Evolutionary conservation across 495 filamentous ascomycete species (phyloP), one percentile per base, ranked within the genome.

Genomic region (Xylaria flabelliformis): DNA sequence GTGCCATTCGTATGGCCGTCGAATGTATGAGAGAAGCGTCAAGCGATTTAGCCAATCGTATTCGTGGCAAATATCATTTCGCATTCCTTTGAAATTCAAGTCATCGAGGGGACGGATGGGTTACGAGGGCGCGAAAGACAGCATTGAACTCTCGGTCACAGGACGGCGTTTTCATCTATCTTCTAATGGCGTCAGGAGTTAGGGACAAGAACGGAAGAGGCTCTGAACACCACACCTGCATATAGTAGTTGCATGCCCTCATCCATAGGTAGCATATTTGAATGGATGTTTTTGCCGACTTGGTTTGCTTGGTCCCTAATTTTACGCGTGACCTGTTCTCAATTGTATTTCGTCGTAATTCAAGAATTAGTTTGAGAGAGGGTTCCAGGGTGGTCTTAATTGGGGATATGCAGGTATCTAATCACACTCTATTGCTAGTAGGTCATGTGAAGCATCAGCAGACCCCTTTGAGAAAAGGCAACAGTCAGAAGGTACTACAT

Each of bases 181-280:
- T 71, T 50, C 56, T 21, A 44, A 13, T 21, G 70, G 70, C 55
- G 70, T 53, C 36, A 39, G 71, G 71, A 63, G 71, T 73, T 69
- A 32, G 42, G 32, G 29, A 64, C 64, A 55, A 34, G 34, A 29
- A 51, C 41, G n/a, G 53, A 39, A 48, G 42, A 39, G 56, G 7
- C 17, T 32, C 63, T 61, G 41, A 50, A 44, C 62, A 72, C 4
- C 29, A 71, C 62, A 67, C 10, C 63, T 59, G 62, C 63, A 53
- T 59, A 26, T 59, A 59, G 51, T 67, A 65, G 70, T 67, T 72
- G 70, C 53, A 26, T 46, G 34, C 51, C 63, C 48, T 66, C 50
- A 61, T 67, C 46, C 29, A 51, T 72, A 72, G 39, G 63, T 72
- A 72, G 63, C 70, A 72, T 72, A n/a, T 61, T 59, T 67, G 41